Evolutionary conservation across 2,329 filamentous ascomycete species (phyloP).

Genomic region (Fusarium longipes): DNA sequence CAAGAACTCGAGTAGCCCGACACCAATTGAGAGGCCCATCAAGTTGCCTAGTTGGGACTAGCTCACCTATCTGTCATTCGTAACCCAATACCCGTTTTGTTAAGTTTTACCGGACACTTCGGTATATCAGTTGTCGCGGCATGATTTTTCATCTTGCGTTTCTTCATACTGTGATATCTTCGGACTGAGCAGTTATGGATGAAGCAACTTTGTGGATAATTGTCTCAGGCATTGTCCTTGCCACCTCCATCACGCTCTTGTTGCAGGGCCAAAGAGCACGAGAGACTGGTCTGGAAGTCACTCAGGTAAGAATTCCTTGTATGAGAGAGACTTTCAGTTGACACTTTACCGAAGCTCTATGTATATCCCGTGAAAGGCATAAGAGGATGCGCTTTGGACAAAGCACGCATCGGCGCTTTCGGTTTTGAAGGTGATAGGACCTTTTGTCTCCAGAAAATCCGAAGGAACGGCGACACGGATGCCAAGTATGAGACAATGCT

Average conservation of each 20-base stretch:
- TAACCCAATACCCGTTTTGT: neutral
- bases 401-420: conserved; percentile 27
- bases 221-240: neutral
- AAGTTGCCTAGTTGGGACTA: neutral
- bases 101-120: neutral
- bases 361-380: conserved; percentile 42
- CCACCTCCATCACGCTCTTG: neutral
- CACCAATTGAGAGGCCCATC: neutral
- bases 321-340: neutral
- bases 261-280: neutral
- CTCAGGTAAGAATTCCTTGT: conserved; percentile 11
- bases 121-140: neutral
- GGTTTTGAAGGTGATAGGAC: conserved; percentile 40
- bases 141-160: neutral
- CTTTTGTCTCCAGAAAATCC: conserved; percentile 39
- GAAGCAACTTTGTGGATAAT: neutral
- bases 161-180: neutral
- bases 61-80: neutral
- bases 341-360: conserved; percentile 25
- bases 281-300: conserved; percentile 28
- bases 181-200: neutral
- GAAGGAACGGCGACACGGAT: neutral
- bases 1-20: too few relatives aligned
- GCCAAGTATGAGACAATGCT: conserved; percentile 38
- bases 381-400: conserved; percentile 25